Conservation (phyloP, 441 rosid genomes). For the Raphanus hybrid region DNA sequence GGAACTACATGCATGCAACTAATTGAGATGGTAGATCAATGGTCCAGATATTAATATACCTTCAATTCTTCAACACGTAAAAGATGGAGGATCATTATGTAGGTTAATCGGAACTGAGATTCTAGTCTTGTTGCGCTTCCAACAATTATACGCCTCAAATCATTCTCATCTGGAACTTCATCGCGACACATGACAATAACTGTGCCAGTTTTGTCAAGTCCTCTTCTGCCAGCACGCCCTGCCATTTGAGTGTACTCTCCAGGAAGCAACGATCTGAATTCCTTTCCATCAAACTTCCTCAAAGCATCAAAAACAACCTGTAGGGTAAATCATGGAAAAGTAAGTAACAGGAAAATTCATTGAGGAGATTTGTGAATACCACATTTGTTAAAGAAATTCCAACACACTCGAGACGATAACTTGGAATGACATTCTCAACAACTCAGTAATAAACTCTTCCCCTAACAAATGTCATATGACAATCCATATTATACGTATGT, state of each 20-base stretch:
- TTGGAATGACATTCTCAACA: slow-evolving; percentile 11
- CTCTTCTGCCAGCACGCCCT: slow-evolving; percentile 99
- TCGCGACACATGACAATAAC: slow-evolving; percentile 96
- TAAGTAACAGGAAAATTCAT: slow-evolving; percentile 29
- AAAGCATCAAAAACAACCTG: slow-evolving; percentile 96
- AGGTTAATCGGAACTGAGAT: slow-evolving; percentile 97
- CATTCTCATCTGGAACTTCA: slow-evolving; percentile 83
- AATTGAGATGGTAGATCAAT: slow-evolving; percentile 3
- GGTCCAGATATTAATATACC: slow-evolving; percentile 54
- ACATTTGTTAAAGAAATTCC: slow-evolving; percentile 8
- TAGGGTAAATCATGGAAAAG: slow-evolving; percentile 32
- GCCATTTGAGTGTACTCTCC: slow-evolving; percentile 99
- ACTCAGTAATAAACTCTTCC: slow-evolving; percentile 1
- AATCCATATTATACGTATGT: neutral
- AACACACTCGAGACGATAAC: slow-evolving; percentile 3
- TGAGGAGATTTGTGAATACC: slow-evolving; percentile 8
- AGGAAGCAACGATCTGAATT: slow-evolving; percentile 83
- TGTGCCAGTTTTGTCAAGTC: slow-evolving; percentile 96
- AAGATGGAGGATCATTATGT: slow-evolving; percentile 97
- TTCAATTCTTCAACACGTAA: slow-evolving; percentile 98
- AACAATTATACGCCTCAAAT: slow-evolving; percentile 65
- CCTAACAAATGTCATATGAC: slow-evolving; percentile 12
- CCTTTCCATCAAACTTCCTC: slow-evolving; percentile 98
- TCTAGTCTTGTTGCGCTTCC: slow-evolving; percentile 89
- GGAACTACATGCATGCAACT: slow-evolving; percentile 27